phyloP scores from a whole-genome alignment of 1,284 basidiomycete species.

The Tilletia indica region DNA sequence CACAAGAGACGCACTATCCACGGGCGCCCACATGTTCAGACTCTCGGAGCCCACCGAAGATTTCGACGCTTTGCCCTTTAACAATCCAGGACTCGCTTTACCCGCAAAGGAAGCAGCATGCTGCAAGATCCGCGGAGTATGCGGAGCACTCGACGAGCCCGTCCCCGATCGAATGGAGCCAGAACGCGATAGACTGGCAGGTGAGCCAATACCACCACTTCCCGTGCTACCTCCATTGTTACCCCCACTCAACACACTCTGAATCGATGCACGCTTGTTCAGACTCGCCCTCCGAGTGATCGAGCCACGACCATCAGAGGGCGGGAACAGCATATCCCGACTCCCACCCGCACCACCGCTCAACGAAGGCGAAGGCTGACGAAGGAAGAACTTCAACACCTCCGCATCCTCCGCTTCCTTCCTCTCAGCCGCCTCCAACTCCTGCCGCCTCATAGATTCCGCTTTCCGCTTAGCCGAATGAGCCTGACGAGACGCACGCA shows the following conservation, averaged over 20 bases:
- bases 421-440: background rate
- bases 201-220: background rate
- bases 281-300: background rate
- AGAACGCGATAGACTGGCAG: background rate
- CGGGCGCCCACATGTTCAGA: background rate
- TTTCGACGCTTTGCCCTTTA: background rate
- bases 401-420: background rate
- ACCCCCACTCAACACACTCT: background rate
- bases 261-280: background rate
- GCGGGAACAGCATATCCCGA: background rate
- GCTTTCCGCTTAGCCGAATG: background rate
- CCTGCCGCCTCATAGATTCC: conserved; percentile 4
- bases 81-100: background rate
- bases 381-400: background rate
- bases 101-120: conserved; percentile 7
- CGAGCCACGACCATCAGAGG: background rate
- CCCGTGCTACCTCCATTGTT: background rate
- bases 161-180: background rate
- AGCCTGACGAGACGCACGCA: background rate
- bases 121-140: background rate
- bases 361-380: conserved; percentile 3
- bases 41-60: background rate
- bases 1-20: background rate
- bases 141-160: background rate
- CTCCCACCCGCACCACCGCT: background rate